phyloP scores from a whole-genome alignment of 495 filamentous ascomycete genomes.

The Acidiella bohemica region DNA sequence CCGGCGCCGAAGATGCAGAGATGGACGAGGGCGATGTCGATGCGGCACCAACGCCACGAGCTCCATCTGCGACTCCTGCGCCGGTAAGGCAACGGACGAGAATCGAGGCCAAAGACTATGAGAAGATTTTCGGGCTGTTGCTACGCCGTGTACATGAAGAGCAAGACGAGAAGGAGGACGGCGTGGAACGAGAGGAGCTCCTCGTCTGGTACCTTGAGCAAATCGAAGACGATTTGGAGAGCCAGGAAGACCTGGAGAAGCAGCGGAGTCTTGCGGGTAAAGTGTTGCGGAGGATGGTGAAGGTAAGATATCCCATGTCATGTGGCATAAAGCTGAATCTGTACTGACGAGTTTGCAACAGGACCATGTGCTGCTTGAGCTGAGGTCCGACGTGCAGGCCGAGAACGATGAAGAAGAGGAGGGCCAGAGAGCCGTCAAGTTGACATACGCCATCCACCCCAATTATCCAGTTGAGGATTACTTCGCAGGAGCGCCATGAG shows the following conservation, averaged over 20 bases:
- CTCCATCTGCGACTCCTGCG: conserved; percentile 27
- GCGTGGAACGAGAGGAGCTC: conserved; percentile 76
- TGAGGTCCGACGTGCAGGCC: too few relatives aligned
- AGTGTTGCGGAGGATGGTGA: conserved; percentile 91
- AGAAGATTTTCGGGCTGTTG: conserved; percentile 71
- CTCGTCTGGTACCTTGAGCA: conserved; percentile 90
- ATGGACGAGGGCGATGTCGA: conserved; percentile 32
- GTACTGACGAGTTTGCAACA: too few relatives aligned
- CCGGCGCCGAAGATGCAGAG: conserved; percentile 34
- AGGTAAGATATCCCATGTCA: too few relatives aligned
- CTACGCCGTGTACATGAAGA: conserved; percentile 72
- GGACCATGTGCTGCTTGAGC: too few relatives aligned
- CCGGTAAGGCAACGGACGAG: conserved; percentile 54
- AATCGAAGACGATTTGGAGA: conserved; percentile 69
- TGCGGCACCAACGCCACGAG: conserved; percentile 26
- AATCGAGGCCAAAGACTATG: conserved; percentile 92
- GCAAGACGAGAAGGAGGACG: conserved; percentile 56
- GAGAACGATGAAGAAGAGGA: too few relatives aligned
- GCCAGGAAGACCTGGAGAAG: conserved; percentile 60
- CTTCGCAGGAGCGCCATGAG: too few relatives aligned
- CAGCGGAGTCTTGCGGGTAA: conserved; percentile 71
- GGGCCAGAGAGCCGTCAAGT: too few relatives aligned
- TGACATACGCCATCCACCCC: too few relatives aligned
- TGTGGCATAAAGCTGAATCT: too few relatives aligned
- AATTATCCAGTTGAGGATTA: too few relatives aligned